Base-by-base conservation (phyloP, 225 moss, liverwort and hornwort genomes). In the Lunularia cruciata region DNA sequence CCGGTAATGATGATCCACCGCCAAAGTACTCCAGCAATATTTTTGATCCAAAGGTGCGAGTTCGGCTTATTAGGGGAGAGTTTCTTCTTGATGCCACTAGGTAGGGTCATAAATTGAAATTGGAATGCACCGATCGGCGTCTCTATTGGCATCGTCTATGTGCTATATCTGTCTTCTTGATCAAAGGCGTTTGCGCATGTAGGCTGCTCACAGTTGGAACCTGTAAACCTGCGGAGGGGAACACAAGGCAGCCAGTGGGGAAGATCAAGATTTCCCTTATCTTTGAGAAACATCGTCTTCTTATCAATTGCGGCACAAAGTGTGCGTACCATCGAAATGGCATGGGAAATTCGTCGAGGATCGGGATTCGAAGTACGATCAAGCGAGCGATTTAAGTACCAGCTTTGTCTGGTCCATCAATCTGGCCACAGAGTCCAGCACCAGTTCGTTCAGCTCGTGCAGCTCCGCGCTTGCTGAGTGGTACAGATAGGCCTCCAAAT, bases 21-120 rank as follows among this genome's bases (percentile, higher is more conserved):
- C 78, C 78, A 6, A 78, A 78, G 30, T 78, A 73, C 48, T 78
- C 78, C 7, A 78, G 63, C 36, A 78, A 51, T 46, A 78, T 63
- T n/a, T 19, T 68, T 78, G 35, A 73, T 78, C 78, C 78, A 73
- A n/a, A 68, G 68, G n/a, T 73, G 48, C 0, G 62, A 56, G 19
- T 73, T 72, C 3, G 62, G 73, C 20, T 8, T 36, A 60, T 39
- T 16, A 12, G 6, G 23, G n/a, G 18, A 7, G 25, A 9, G 9
- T 22, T 10, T 1, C 1, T 2, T 60, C 19, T 34, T 59, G 32
- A 30, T 18, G 8, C 2, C 9, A 57, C 40, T 5, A 0, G 26
- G 6, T 1, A 31, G 13, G 15, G 26, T 28, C 25, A 32, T 1
- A 12, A 4, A 52, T 23, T 22, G 52, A 26, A 52, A 52, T 20